Base-by-base conservation (phyloP, 768 basidiomycete species). In the Tulasnella sp. region DNA sequence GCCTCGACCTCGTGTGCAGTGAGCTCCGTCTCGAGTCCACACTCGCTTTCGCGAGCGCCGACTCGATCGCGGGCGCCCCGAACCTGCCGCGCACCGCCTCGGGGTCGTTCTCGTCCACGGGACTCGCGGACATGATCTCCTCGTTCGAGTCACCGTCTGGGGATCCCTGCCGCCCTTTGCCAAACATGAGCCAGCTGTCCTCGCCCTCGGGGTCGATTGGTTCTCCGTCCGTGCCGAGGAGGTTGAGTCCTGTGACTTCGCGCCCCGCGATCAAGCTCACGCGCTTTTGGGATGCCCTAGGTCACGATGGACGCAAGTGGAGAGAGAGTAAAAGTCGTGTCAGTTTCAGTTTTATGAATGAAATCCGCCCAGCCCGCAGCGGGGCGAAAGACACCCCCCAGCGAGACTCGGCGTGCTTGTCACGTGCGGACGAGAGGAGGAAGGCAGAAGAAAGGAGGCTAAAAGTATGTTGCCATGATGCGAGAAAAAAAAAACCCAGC, bases 241-340 rank as follows among this genome's bases (percentile, higher is more conserved):
- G 48, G 77, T 74, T 40, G 37, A 78, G 80, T 46, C 77, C 77
- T 42, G 76, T 60, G 31, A 81, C 77, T 22, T 81, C 77, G 14
- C 81, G 81, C 22, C 81, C 81, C 34, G 81, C 80, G 16, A 82
- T 74, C 31, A 82, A 75, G 34, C 80, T 81, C 48, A 82, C 78
- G 14, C 81, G 80, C n/a, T 81, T 81, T 72, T 82, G 78, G 34
- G 79, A 75, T 40, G 75, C 72, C 50, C 82, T 75, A 74, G 6
- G 54, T 76, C 24, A 54, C 54, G 54, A 54, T 24, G 31, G 76
- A 73, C 50, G 42, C 2, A 34, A 76, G n/a, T n/a, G n/a, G 48
- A 76, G 20, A 73, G 34, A 37, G 34, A 73, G 42, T 28, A 12
- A 54, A 37, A 37, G 37, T 44, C 2, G 74, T 41, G 50, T 77